These are phyloP conservation scores for Holtermanniella nyarrowii DNA, from an alignment of 768 basidiomycete genomes.

Conservation along the genomic window DNA sequence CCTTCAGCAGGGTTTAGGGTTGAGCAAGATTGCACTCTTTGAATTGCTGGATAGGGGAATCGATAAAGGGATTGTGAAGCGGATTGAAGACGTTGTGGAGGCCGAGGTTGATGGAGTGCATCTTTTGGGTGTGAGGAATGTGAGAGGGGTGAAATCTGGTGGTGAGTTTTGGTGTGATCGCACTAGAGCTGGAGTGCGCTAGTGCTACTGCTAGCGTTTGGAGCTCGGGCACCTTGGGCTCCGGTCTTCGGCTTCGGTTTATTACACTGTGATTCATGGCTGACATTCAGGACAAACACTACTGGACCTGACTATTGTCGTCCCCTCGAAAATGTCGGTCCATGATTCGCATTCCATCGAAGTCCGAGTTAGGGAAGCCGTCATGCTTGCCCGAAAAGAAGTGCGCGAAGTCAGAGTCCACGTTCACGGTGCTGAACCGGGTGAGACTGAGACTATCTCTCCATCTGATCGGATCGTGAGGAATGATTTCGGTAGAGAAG, in stretches of 20 bases:
- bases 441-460: background rate
- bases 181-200: no score
- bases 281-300: constrained; percentile 67
- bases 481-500: constrained; percentile 31
- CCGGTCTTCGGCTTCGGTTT: no score
- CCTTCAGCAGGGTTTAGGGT: constrained; percentile 59
- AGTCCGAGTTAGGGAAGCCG: constrained; percentile 46
- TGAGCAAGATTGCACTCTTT: constrained; percentile 60
- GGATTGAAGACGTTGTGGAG: constrained; percentile 51
- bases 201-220: background rate
- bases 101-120: constrained; percentile 46
- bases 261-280: constrained; percentile 40
- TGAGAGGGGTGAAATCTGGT: constrained; percentile 38
- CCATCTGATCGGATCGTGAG: constrained; percentile 1
- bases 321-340: constrained; percentile 54
- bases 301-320: constrained; percentile 69
- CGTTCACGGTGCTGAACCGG: constrained; percentile 30
- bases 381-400: constrained; percentile 40
- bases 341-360: constrained; percentile 55
- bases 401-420: constrained; percentile 39
- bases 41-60: constrained; percentile 80
- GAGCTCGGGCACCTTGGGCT: background rate
- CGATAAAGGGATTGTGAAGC: constrained; percentile 48
- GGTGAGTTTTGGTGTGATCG: constrained; percentile 15
- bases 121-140: constrained; percentile 31